Conservation (phyloP, 176 grass and related monocot species). For the Saccharum officinarum region DNA sequence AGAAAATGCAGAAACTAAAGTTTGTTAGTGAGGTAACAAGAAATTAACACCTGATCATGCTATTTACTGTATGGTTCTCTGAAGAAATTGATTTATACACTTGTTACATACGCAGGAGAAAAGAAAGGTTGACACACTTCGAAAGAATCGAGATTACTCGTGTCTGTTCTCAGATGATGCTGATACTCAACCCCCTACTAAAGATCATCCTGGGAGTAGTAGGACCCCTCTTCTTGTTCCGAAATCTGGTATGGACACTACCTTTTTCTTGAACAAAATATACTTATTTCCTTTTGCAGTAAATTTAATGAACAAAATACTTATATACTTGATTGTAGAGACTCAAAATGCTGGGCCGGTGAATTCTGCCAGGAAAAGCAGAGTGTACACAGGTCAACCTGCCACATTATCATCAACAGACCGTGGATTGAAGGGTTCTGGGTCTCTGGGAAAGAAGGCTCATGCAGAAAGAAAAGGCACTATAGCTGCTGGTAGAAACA, state of each 20-base stretch:
- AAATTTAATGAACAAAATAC: background rate
- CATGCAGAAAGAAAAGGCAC: background rate
- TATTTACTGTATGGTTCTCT: conserved; percentile 14
- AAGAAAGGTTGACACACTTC: conserved; percentile 67
- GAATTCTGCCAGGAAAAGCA: conserved; percentile 16
- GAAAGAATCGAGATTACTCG: conserved; percentile 76
- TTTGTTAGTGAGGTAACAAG: conserved; percentile 53
- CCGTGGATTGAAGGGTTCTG: conserved; percentile 27
- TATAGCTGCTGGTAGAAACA: conserved; percentile 26
- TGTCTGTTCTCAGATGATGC: conserved; percentile 73
- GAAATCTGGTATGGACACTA: conserved; percentile 46
- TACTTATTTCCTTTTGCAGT: background rate
- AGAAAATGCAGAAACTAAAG: conserved; percentile 46
- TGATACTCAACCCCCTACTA: conserved; percentile 33
- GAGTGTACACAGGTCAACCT: conserved; percentile 8
- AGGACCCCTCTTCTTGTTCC: background rate
- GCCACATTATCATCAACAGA: conserved; percentile 14
- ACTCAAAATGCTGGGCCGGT: conserved; percentile 27
- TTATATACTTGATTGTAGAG: conserved; percentile 4
- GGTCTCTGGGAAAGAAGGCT: background rate
- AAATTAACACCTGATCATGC: background rate
- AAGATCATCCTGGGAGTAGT: conserved; percentile 7
- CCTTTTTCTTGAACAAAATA: background rate
- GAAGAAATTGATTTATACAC: background rate
- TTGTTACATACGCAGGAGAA: conserved; percentile 48